These are phyloP conservation scores for Malassezia dermatis DNA, from an alignment of 1,284 basidiomycete genomes.

Conservation along the genomic window DNA sequence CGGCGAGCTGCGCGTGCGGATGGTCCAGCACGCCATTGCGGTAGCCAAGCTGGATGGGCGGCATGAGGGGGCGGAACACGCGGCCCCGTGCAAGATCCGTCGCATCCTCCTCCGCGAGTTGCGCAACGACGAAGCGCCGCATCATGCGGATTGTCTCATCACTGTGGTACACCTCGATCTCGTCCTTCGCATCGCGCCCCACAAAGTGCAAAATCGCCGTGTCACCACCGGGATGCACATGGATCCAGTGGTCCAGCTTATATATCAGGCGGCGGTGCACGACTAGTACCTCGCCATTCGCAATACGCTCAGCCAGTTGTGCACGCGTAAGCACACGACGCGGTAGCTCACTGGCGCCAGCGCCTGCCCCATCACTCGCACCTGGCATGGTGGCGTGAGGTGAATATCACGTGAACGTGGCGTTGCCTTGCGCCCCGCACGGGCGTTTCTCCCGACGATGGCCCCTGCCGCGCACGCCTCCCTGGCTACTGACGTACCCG, in stretches of 20 bases:
- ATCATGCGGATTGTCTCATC: constrained; percentile 58
- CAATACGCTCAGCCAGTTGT: constrained; percentile 36
- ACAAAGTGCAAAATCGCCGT: constrained; percentile 89
- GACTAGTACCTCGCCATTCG: constrained; percentile 57
- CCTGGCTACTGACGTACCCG: constrained; percentile 28
- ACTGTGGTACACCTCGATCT: constrained; percentile 84
- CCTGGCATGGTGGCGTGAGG: not conserved
- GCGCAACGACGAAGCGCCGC: constrained; percentile 63
- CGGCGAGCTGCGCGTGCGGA: constrained; percentile 37
- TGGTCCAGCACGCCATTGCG: constrained; percentile 38
- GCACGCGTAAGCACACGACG: constrained; percentile 25
- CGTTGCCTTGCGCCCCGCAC: not conserved
- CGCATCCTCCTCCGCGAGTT: constrained; percentile 55
- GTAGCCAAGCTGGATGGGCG: constrained; percentile 74
- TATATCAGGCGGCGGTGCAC: constrained; percentile 69
- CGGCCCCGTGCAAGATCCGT: constrained; percentile 23
- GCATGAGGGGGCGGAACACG: constrained; percentile 70
- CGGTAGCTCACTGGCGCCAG: not conserved
- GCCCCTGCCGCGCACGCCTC: constrained; percentile 20
- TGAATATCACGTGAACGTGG: not conserved
- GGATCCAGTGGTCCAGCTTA: constrained; percentile 70
- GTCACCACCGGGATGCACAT: constrained; percentile 75
- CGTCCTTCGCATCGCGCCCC: constrained; percentile 85
- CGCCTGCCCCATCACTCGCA: not conserved
- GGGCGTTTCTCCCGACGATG: constrained; percentile 14